Base-by-base conservation (phyloP, 345 rosid species). In the Eucalyptus microcorys region DNA sequence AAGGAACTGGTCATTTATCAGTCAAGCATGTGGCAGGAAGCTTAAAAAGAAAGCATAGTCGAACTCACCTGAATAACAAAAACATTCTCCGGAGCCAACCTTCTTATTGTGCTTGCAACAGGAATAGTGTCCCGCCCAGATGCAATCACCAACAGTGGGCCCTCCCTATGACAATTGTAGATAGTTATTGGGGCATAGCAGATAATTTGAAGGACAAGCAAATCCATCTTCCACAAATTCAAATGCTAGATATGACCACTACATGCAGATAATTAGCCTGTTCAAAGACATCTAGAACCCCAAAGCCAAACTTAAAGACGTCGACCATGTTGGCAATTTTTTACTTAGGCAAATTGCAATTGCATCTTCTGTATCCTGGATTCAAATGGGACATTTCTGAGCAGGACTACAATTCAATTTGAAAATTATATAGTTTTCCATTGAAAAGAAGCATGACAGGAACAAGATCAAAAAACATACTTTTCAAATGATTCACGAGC, bases 131-230 rank as follows among this genome's bases (percentile, higher is more conserved):
- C 98, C 91, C 94, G 90, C 86, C 99, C 99, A 88, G 97, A 98
- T 87, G 99, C 99, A 89, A 98, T 94, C 87, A 98, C 96, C 96
- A 98, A 91, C 87, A 97, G 86, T 47, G 98, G 99, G 47, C 98
- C 99, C 87, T 94, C 94, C 94, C 99, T 96, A 88, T 53, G 30
- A 89, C 81, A 86, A 88, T 32, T 37, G 87, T n/a, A 50, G 81
- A 19, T 37, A 37, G 45, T 19, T 19, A 24, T 71, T 19, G 40
- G 81, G 81, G 24, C 22, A 34, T 10, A 71, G 45, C 81, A 71
- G 81, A 71, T 71, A 88, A 37, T 42, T 49, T 26, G 48, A 42
- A 81, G 42, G 10, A 52, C 64, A 68, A 71, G 53, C 9, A 66
- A 52, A 57, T 9, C 61, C 30, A 13, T 32, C 52, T 86, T 49